Evolutionary conservation across 1,284 basidiomycete species (phyloP).

Genomic region (Cryptococcus depauperatus): DNA sequence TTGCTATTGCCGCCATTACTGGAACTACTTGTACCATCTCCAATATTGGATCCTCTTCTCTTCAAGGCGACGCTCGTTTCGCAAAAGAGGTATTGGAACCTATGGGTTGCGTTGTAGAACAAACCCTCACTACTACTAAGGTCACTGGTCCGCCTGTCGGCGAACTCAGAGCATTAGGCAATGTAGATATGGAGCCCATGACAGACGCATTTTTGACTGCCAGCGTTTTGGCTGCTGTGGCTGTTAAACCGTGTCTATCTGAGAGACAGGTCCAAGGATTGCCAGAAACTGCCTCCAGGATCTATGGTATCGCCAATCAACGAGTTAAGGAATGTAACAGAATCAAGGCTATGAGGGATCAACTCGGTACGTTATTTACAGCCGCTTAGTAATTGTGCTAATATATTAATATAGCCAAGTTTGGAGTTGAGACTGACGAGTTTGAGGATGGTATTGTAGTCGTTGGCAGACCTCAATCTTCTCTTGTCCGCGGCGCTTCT

Average conservation of each 20-base stretch:
- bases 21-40: constrained; percentile 87
- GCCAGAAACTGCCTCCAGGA: constrained; percentile 57
- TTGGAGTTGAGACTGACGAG: constrained; percentile 86
- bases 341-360: constrained; percentile 91
- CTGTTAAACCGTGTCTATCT: constrained; percentile 50
- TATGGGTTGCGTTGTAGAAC: constrained; percentile 89
- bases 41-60: constrained; percentile 81
- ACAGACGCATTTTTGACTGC: constrained; percentile 98
- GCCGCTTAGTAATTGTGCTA: not conserved
- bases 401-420: constrained; percentile 62
- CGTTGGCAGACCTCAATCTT: constrained; percentile 61
- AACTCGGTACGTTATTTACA: constrained; percentile 59
- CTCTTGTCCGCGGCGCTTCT: constrained; percentile 61
- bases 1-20: constrained; percentile 92
- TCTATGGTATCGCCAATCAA: constrained; percentile 95
- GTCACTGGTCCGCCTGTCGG: constrained; percentile 82
- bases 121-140: constrained; percentile 83
- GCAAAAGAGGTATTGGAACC: constrained; percentile 85
- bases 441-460: constrained; percentile 89
- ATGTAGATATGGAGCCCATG: constrained; percentile 99
- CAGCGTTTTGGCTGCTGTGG: constrained; percentile 81
- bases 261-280: constrained; percentile 37
- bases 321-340: constrained; percentile 97
- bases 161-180: constrained; percentile 69
- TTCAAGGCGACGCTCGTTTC: constrained; percentile 95